Base-by-base conservation (phyloP, 2,329 filamentous ascomycete species). In the Tolypocladium sp. region DNA sequence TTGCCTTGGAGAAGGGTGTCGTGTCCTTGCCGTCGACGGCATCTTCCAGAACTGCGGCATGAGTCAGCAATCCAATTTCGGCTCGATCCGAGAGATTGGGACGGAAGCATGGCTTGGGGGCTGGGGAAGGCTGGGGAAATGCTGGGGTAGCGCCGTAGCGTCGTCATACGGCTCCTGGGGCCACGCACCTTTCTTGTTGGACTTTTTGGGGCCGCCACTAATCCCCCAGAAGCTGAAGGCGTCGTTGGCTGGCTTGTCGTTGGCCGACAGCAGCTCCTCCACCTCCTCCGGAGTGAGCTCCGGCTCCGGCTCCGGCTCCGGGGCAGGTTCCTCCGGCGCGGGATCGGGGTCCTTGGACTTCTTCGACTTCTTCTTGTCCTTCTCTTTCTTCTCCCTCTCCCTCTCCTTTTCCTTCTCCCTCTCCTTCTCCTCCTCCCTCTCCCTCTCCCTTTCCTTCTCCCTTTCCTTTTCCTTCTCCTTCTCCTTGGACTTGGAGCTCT, bases 141-240 rank as follows among this genome's bases (percentile, higher is more conserved):
- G 58, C 58, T 60, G 64, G 60, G 59, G 57, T 59, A 62, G 54
- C 38, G 58, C 40, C 44, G 38, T 35, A 38, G 57, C 53, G 57
- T 40, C 51, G 52, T 27, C 30, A 13, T 17, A 10, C 15, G 20
- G 42, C 22, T 59, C 59, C 65, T 68, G 66, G 63, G 68, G 67
- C 60, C 61, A 70, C 67, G 64, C 66, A 75, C 73, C 75, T 72
- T 77, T 77, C 66, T 64, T 67, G 15, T 62, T 67, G 17, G 68
- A 60, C 63, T 78, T 81, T 67, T 79, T 82, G 59, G 74, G 68
- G 25, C 64, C 63, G 55, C 65, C 60, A 44, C 76, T 73, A 60
- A 71, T 57, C 7, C 82, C 80, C 83, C 82, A 86, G 73, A 85
- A 84, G 64, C 78, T 78, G 69, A 85, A 86, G 0, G 79, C 69